Base-by-base conservation (phyloP, 2,329 filamentous ascomycete species). In the Tolypocladium paradoxum region DNA sequence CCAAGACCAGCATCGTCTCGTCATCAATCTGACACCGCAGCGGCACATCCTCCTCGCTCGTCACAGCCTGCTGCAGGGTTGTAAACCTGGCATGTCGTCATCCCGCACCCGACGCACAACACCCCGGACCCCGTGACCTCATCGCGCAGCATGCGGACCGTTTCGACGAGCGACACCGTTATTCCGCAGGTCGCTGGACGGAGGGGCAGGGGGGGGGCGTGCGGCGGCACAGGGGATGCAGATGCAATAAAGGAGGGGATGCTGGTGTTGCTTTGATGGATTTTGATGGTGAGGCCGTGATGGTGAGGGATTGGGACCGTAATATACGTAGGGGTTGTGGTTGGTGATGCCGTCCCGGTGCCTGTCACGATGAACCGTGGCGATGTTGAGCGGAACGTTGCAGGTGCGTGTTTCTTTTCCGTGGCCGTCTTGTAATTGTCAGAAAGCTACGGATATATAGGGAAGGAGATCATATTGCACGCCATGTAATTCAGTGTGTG, bases 101-200 rank as follows among this genome's bases (percentile, higher is more conserved):
- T 20, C 43, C 43, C 27, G 43, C 27, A 27, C 27, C 27, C 43
- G 27, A 7, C 40, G 40, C 40, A 3, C 8, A 18, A 22, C 14
- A 3, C 14, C 43, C 43, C 24, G 27, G 27, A 3, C 49, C 53
- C 55, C 18, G 56, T 65, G 63, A 65, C 63, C 63, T 65, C 63
- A 65, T 65, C 55, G 59, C 58, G 62, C 63, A 53, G 22, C 12
- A 6, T 4, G 16, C 43, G 27, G 27, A 16, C 43, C 43, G 8
- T 31, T 31, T 20, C 16, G 43, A n/a, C 43, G 24, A 18, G 43
- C 43, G 14, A 24, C 43, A n/a, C 43, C 24, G 24, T 46, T 31
- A 11, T 31, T 46, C 31, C 27, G 43, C 27, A 31, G 16, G 27
- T n/a, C 43, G 27, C 3, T n/a, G 18, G 7, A 46, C 43, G 43